Base-by-base conservation (phyloP, 2,329 filamentous ascomycete genomes). In the Paraphaeosphaeria minitans region DNA sequence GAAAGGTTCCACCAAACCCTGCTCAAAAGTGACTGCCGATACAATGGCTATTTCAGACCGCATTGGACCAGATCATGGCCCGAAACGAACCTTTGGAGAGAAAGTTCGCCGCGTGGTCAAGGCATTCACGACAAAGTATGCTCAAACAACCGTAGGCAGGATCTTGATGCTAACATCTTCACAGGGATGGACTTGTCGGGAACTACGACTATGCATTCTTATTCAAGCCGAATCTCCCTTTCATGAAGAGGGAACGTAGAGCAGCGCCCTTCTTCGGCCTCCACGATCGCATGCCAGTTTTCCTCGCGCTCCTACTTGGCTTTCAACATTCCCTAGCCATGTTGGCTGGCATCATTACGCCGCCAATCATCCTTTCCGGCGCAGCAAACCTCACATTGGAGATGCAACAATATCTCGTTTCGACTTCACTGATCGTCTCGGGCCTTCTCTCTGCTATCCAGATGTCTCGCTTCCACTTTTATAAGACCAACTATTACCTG, bases 181-280 rank as follows among this genome's bases (percentile, higher is more conserved):
- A 14, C 47, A 87, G 81, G 61, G 84, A 93, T 1, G 93, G 93
- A 13, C 83, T 97, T 27, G 77, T 97, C 56, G 93, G 93, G 62
- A 83, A 87, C 68, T 97, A 97, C 77, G 90, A 97, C 82, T 97
- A 97, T 83, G 90, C 76, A 37, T 95, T 93, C 71, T 87, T 97
- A 42, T 96, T 97, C 82, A 87, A 81, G 22, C 91, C 84, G 1
- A 93, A 91, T 66, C 78, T 97, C 22, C 93, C 93, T 0, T 97
- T 97, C 76, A 87, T 95, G 82, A 87, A 85, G 71, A 86, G 85
- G 74, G 69, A 75, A 9, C 80, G 79, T 16, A 78, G 80, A 63
- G 80, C 83, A n/a, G 86, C 89, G 33, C 91, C 91, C 0, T 95
- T 96, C 76, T 95, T 94, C 69, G 91, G 91, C n/a, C 85, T 94